These are phyloP conservation scores for Lactifluus subvellereus DNA, from an alignment of 768 basidiomycete species.

Conservation along the genomic window DNA sequence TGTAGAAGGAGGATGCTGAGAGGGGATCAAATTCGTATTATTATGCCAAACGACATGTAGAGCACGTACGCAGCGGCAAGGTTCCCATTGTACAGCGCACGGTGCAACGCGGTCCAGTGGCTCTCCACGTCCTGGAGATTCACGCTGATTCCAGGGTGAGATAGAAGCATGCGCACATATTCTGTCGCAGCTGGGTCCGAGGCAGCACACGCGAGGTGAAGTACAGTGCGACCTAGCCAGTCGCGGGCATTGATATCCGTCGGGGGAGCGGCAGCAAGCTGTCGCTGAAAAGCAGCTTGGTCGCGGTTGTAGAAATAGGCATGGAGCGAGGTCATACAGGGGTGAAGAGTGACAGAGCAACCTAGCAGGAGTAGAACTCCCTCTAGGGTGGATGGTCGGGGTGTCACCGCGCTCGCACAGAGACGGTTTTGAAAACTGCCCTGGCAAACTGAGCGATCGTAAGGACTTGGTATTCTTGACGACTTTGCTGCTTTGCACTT, in stretches of 20 bases:
- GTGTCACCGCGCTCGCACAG: background rate
- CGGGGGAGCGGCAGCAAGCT: slow-evolving; percentile 38
- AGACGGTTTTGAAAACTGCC: background rate
- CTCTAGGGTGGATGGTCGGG: background rate
- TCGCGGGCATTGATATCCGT: slow-evolving; percentile 70
- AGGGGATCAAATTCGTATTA: background rate
- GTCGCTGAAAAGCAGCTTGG: slow-evolving; percentile 70
- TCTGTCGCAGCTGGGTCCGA: slow-evolving; percentile 48
- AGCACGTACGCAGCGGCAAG: slow-evolving; percentile 56
- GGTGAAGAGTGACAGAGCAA: background rate
- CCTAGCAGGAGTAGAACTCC: slow-evolving; percentile 9
- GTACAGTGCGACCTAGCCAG: slow-evolving; percentile 63
- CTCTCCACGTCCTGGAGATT: slow-evolving; percentile 80
- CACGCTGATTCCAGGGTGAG: slow-evolving; percentile 68
- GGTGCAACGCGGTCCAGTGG: slow-evolving; percentile 87
- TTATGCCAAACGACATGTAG: background rate
- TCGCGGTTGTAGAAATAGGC: slow-evolving; percentile 63
- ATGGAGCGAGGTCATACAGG: slow-evolving; percentile 78
- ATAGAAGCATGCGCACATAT: slow-evolving; percentile 71
- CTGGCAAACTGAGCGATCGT: background rate
- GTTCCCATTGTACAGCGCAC: slow-evolving; percentile 79
- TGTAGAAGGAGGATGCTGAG: slow-evolving; percentile 68
- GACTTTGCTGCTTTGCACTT: background rate
- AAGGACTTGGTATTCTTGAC: background rate
- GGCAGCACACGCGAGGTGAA: slow-evolving; percentile 75